Evolutionary conservation across 2,329 filamentous ascomycete species (phyloP).

Genomic region (Chrysoporthe cubensis): DNA sequence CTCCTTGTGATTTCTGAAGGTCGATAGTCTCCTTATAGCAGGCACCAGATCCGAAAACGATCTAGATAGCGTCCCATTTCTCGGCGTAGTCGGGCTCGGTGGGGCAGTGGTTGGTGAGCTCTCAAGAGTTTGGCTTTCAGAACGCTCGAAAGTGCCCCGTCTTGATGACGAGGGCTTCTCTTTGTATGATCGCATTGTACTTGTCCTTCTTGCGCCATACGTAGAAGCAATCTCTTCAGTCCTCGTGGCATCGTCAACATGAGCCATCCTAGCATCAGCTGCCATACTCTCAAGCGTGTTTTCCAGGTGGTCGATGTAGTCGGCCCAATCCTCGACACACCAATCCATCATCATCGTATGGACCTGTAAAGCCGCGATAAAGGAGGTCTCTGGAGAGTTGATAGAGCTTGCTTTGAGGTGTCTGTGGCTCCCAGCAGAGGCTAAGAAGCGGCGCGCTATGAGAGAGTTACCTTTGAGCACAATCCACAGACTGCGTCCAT

Average conservation of each 20-base stretch:
- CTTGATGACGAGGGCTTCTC: not conserved
- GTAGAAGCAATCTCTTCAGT: not conserved
- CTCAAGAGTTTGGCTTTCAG: not conserved
- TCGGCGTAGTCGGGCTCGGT: not conserved
- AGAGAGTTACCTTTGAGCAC: conserved; percentile 16
- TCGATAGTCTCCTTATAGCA: not conserved
- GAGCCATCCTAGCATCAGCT: not conserved
- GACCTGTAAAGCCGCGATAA: not conserved
- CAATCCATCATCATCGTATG: not conserved
- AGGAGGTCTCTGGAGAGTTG: not conserved
- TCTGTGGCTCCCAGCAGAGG: not conserved
- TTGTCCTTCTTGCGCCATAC: not conserved
- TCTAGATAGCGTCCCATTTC: not conserved
- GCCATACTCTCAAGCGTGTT: not conserved
- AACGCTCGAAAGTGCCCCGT: not conserved
- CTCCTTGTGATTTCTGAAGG: not conserved
- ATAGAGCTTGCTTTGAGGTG: not conserved
- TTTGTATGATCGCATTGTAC: not conserved
- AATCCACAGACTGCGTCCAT: conserved; percentile 18
- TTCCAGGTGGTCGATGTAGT: not conserved
- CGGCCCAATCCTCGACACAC: not conserved
- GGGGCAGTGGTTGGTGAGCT: not conserved
- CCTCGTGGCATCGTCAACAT: not conserved
- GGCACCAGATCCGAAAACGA: not conserved
- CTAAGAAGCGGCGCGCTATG: conserved; percentile 1